Base-by-base conservation (phyloP, 495 filamentous ascomycete genomes). In the Glutinoglossum americanum region DNA sequence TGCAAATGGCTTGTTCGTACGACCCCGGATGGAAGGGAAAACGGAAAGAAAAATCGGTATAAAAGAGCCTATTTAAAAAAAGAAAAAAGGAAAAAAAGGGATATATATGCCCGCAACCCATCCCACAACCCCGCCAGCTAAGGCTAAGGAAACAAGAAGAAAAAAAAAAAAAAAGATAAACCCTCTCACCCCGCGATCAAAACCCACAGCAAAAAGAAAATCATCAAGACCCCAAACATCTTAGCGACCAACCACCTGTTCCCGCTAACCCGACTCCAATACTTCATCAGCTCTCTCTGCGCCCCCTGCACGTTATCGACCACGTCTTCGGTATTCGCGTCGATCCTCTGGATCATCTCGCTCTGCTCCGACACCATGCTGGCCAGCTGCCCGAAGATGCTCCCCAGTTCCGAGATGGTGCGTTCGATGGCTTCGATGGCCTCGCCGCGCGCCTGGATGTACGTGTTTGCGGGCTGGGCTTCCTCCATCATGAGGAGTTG, bases 221-320 rank as follows among this genome's bases (percentile, higher is more conserved):
- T 77, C 80, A 84, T 83, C 63, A 84, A 65, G 64, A 85, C 85
- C 57, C 92, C 92, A 78, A 98, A 95, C 93, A 98, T 98, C 77
- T 97, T 96, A 17, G 89, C 93, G 56, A 98, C 80, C 51, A 98
- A 71, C 92, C 93, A 97, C 64, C 92, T 77, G 73, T 97, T 98
- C 27, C 88, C 85, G 23, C 84, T 87, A 11, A 97, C 89, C 26
- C 89, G 76, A 11, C 79, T 82, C 92, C 93, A 98, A 71, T 97
- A 98, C 65, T 96, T 96, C 74, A 98, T 78, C 61, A 88, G 61
- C 71, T 98, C 92, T 45, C 89, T 78, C 66, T 98, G 92, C 11
- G 92, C 92, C 28, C 92, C 92, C 67, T 95, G 78, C 15, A 98
- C 92, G 64, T 98, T 97, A 63, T 95, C 89, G 32, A 98, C 93